Evolutionary conservation across 805 yeast genomes (phyloP), one percentile per base, ranked within the genome.

Genomic region (Metschnikowia continentalis): DNA sequence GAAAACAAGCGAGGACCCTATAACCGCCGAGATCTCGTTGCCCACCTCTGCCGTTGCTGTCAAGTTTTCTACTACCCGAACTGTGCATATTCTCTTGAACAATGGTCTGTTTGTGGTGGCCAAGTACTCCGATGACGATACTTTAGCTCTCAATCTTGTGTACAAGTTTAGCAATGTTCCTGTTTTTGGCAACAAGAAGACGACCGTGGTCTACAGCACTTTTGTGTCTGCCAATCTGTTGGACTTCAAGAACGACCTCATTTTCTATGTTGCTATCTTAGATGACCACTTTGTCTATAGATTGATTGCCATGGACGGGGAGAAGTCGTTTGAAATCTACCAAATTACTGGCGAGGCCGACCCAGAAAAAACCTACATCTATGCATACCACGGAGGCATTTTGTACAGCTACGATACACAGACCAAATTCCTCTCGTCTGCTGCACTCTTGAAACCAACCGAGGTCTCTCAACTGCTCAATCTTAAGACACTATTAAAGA

Each of bases 21-120:
- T 33, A 32, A 48, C 58, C 17, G 55, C 53, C 5, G 56, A 50
- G 33, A 30, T 56, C 6, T 30, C 26, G 2, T 50, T 57, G 47
- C 50, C 48, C 5, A 23, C 48, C 1, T 49, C 54, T 17, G 59
- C 60, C 10, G 46, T 45, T 3, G 57, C 56, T 2, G 48, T 56
- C 30, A 56, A 52, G 37, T 57, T 57, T 26, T 38, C 50, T 3
- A 35, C 47, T 8, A 30, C 43, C 15, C 26, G 37, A n/a, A 32
- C 52, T 17, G 62, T 70, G 15, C 71, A 61, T 54, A 58, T 69
- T 15, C 51, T 75, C 20, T 61, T 61, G 32, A 51, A 50, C 5
- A 63, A 61, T 48, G 77, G 77, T 6, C 57, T 49, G 20, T 55
- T 74, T 14, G 56, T 56, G n/a, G 50, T 60, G 35, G 57, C 49